Percentiles rank a stretch among this genome's conserved stretches.
These are phyloP conservation scores for Populus pruinosa DNA, from an alignment of 345 rosid species.

Conservation along the genomic window DNA sequence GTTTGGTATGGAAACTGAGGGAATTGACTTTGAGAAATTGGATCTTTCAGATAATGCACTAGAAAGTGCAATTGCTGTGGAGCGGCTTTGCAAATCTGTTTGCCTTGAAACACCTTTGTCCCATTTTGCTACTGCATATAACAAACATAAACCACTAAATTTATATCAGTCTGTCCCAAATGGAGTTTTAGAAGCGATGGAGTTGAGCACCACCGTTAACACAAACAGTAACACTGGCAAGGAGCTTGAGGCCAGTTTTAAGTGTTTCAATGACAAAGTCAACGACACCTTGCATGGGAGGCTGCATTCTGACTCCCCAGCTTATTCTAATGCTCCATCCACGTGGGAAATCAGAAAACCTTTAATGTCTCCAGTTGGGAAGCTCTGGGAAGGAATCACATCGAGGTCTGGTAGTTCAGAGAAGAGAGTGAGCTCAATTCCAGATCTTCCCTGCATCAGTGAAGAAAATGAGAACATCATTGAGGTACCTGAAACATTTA, in stretches of 20 bases:
- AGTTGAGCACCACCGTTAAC: slow-evolving; percentile 20
- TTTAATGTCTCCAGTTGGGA: slow-evolving; percentile 58
- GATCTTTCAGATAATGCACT: slow-evolving; percentile 48
- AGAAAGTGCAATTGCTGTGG: slow-evolving; percentile 53
- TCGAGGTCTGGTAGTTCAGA: slow-evolving; percentile 63
- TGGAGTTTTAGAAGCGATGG: slow-evolving; percentile 56
- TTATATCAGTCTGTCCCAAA: slow-evolving; percentile 61
- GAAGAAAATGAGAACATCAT: slow-evolving; percentile 73
- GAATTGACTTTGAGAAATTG: slow-evolving; percentile 38
- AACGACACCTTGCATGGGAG: slow-evolving; percentile 32
- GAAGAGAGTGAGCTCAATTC: slow-evolving; percentile 59
- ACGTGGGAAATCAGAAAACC: slow-evolving; percentile 45
- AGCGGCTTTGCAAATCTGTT: slow-evolving; percentile 69
- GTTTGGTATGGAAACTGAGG: slow-evolving; percentile 47
- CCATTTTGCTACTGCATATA: slow-evolving; percentile 41
- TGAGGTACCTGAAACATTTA: slow-evolving; percentile 40
- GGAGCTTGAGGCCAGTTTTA: slow-evolving; percentile 33
- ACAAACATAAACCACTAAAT: slow-evolving; percentile 30
- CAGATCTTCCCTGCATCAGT: slow-evolving; percentile 78
- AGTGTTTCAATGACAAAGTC: slow-evolving; percentile 33
- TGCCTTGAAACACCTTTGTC: slow-evolving; percentile 55
- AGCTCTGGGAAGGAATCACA: slow-evolving; percentile 66
- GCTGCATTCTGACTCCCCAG: slow-evolving; percentile 43
- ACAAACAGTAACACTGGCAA: slow-evolving; percentile 16
- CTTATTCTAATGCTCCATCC: slow-evolving; percentile 37